Evolutionary conservation across 2,329 filamentous ascomycete species (phyloP).

Genomic region (Nigrograna mackinnonii): DNA sequence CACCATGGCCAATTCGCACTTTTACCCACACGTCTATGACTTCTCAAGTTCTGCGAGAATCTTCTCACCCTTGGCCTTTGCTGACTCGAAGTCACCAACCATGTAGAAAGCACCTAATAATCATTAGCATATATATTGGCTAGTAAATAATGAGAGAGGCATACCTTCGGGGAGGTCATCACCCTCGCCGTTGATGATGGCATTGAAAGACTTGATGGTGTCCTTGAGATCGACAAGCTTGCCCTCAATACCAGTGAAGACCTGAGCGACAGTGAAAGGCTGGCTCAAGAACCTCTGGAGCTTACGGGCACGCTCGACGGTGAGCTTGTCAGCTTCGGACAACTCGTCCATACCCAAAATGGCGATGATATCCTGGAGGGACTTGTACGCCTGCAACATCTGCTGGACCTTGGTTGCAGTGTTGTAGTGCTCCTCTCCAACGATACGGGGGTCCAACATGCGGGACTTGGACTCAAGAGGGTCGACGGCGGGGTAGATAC

Average conservation of each 20-base stretch:
- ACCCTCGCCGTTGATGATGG: constrained; percentile 91
- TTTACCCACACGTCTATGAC: constrained; percentile 39
- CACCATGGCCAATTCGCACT: constrained; percentile 37
- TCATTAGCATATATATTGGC: constrained; percentile 29
- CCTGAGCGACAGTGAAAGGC: constrained; percentile 89
- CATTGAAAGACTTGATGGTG: constrained; percentile 97
- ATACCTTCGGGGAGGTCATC: constrained; percentile 92
- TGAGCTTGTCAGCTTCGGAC: constrained; percentile 98
- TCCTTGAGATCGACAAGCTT: constrained; percentile 98
- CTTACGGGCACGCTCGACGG: constrained; percentile 99
- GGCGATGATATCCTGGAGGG: constrained; percentile 99
- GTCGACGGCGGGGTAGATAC: constrained; percentile 99
- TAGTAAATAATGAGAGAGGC: constrained; percentile 17
- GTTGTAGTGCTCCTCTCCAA: constrained; percentile 97
- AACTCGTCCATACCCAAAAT: constrained; percentile 99
- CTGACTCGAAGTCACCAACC: constrained; percentile 94
- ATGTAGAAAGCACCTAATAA: constrained; percentile 79
- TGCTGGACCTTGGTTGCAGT: constrained; percentile 95
- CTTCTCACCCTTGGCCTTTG: constrained; percentile 98
- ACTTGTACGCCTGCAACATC: constrained; percentile 99
- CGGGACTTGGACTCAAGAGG: constrained; percentile 99
- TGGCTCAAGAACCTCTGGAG: constrained; percentile 99
- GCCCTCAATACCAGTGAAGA: constrained; percentile 95
- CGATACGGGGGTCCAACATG: constrained; percentile 98
- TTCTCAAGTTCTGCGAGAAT: constrained; percentile 91